Base-by-base conservation (phyloP, 106 monocot genomes). In the Agapanthus africanus region DNA sequence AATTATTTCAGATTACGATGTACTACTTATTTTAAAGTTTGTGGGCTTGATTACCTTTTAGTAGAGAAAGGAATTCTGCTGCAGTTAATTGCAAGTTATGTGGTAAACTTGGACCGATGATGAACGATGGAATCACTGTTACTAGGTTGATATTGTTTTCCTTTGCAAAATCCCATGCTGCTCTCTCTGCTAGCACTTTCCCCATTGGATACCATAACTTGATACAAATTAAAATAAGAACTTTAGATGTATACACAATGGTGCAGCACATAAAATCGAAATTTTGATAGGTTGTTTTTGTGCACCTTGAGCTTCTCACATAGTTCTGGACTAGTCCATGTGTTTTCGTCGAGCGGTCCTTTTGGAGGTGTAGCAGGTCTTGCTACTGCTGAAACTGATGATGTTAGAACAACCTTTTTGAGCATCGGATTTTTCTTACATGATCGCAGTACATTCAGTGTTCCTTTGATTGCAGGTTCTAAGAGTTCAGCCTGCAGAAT, bases 361-460 rank as follows among this genome's bases (percentile, higher is more conserved):
- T 77, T 52, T 9, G 81, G 75, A 35, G 77, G 52, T 11, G 72
- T 46, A 35, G 84, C 74, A 0, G 72, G 79, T 65, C 67, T 69
- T 63, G 72, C 39, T 77, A 89, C 83, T 61, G 86, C 61, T 6
- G 86, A 76, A 8, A 89, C 79, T 30, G 93, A 83, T 2, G 93
- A 93, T 19, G 89, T 89, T n/a, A 93, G 77, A 40, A 93, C 81
- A 37, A 89, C 77, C 74, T 84, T 70, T 70, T 49, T 77, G 8
- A 86, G 73, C 0, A 44, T 26, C 13, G 83, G 79, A 34, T 93
- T 88, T 79, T 89, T 93, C 82, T 86, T 93, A 77, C 93, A 93
- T 27, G 89, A 84, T 47, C 60, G 70, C 41, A 89, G 64, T 37
- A 93, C 81, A 60, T 89, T 89, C 44, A 89, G 22, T 14, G 93